These are phyloP conservation scores for Biscogniauxia marginata DNA, from an alignment of 2,329 filamentous ascomycete genomes.

Conservation along the genomic window DNA sequence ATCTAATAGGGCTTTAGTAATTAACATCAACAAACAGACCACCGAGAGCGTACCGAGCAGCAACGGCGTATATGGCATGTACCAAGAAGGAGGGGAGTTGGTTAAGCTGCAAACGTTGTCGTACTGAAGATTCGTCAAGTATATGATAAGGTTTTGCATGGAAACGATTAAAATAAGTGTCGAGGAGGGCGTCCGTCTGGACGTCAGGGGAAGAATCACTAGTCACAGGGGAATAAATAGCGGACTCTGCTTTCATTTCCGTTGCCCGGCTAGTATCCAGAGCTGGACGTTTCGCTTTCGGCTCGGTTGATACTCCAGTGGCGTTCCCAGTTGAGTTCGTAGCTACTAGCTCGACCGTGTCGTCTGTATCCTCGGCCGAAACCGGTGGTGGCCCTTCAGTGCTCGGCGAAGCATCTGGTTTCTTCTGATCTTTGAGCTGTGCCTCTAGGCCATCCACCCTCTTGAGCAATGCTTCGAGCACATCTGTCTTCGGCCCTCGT, in stretches of 20 bases:
- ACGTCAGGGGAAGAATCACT: conserved; percentile 48
- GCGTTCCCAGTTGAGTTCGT: conserved; percentile 24
- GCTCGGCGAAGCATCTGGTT: conserved; percentile 39
- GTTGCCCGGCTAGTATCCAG: conserved; percentile 36
- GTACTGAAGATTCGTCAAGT: conserved; percentile 71
- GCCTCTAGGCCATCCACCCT: conserved; percentile 83
- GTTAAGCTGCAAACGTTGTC: conserved; percentile 68
- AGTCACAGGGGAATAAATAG: conserved; percentile 41
- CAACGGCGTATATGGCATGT: conserved; percentile 60
- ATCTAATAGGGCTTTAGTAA: conserved; percentile 47
- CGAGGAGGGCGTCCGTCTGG: conserved; percentile 63
- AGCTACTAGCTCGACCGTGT: conserved; percentile 19
- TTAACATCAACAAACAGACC: background rate
- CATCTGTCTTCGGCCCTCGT: conserved; percentile 85
- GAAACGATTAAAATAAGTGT: conserved; percentile 76
- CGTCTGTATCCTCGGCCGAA: conserved; percentile 27
- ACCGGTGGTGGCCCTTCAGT: conserved; percentile 31
- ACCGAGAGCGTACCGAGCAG: conserved; percentile 51
- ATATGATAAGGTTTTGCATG: conserved; percentile 83
- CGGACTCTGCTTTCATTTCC: conserved; percentile 36
- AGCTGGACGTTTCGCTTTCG: conserved; percentile 41
- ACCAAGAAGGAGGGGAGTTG: conserved; percentile 59
- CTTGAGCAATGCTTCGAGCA: conserved; percentile 79
- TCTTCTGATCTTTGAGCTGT: conserved; percentile 69
- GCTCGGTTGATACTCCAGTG: conserved; percentile 35